Percentiles rank a stretch among this genome's conserved stretches.
Conservation (phyloP, 2,329 filamentous ascomycete species). For the Volutella citrinella region DNA sequence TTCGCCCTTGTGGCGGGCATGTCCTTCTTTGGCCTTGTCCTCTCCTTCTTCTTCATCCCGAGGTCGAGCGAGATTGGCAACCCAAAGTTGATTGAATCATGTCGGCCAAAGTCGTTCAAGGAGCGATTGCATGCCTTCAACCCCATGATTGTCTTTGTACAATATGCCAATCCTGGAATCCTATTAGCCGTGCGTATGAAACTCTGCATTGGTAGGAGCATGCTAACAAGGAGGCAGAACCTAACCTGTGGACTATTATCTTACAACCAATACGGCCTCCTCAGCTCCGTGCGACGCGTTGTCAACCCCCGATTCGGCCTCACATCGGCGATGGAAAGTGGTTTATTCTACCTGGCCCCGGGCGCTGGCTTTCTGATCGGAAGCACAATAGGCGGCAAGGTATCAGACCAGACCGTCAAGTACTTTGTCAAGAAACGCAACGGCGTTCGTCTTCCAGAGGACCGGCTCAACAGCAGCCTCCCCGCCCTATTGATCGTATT, state of each 20-base stretch:
- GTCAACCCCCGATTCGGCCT: conserved; percentile 69
- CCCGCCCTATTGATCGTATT: conserved; percentile 28
- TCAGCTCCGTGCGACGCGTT: conserved; percentile 63
- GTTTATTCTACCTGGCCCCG: conserved; percentile 68
- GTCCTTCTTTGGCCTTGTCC: conserved; percentile 19
- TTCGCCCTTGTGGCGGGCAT: conserved; percentile 25
- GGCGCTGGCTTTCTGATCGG: conserved; percentile 64
- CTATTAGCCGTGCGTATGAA: conserved; percentile 21
- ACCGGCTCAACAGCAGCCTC: conserved; percentile 31
- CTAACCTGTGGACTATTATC: conserved; percentile 21
- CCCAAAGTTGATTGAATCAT: conserved; percentile 14
- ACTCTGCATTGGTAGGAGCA: too few relatives aligned
- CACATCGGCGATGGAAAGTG: conserved; percentile 58
- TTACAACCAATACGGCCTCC: conserved; percentile 46
- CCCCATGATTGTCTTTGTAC: conserved; percentile 23
- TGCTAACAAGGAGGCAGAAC: too few relatives aligned
- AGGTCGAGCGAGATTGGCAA: conserved; percentile 18
- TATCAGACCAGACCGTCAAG: conserved; percentile 39
- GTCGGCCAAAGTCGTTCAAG: conserved; percentile 5
- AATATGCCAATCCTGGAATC: conserved; percentile 21
- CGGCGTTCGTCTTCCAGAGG: conserved; percentile 27
- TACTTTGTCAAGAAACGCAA: conserved; percentile 36
- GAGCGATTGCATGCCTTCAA: conserved; percentile 22
- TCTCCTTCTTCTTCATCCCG: conserved; percentile 25
- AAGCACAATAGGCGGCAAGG: conserved; percentile 59